Conservation (phyloP, 257 asterid genomes). For the Cynanchum wilfordii region DNA sequence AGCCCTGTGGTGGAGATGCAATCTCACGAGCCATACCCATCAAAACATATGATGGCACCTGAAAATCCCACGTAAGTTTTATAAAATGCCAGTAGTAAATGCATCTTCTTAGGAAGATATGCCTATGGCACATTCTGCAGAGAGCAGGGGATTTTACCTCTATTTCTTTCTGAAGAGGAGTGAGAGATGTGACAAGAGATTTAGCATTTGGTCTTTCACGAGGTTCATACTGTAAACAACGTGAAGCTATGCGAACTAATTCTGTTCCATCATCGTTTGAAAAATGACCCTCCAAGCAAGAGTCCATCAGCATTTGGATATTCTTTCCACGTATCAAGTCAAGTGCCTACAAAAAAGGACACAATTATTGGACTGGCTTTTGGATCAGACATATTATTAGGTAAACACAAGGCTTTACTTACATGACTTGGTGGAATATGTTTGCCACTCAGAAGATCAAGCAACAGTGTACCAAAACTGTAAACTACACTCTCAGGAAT, state of each 20-base stretch:
- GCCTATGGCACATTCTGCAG: not conserved
- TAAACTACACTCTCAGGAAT: slow-evolving; percentile 41
- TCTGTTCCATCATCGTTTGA: slow-evolving; percentile 41
- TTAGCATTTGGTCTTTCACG: slow-evolving; percentile 44
- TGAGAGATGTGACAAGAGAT: slow-evolving; percentile 33
- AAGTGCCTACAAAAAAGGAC: slow-evolving; percentile 32
- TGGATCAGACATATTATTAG: not conserved
- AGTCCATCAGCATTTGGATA: slow-evolving; percentile 39
- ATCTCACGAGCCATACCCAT: slow-evolving; percentile 34
- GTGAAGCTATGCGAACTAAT: slow-evolving; percentile 35
- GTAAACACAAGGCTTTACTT: not conserved
- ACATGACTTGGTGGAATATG: slow-evolving; percentile 52
- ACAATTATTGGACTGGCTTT: not conserved
- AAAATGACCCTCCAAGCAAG: slow-evolving; percentile 43
- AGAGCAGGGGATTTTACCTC: slow-evolving; percentile 22
- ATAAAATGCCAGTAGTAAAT: not conserved
- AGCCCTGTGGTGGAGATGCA: slow-evolving; percentile 16
- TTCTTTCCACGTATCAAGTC: slow-evolving; percentile 45
- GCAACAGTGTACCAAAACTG: slow-evolving; percentile 51
- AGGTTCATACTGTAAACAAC: slow-evolving; percentile 43
- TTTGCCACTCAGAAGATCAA: slow-evolving; percentile 52
- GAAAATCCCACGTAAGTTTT: slow-evolving; percentile 15
- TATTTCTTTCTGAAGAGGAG: slow-evolving; percentile 36
- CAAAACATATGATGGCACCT: slow-evolving; percentile 42
- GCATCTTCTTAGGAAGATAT: no score